Evolutionary conservation across 1,284 basidiomycete genomes (phyloP), one percentile per base, ranked within the genome.

Genomic region (Xerocomus amazonicus): DNA sequence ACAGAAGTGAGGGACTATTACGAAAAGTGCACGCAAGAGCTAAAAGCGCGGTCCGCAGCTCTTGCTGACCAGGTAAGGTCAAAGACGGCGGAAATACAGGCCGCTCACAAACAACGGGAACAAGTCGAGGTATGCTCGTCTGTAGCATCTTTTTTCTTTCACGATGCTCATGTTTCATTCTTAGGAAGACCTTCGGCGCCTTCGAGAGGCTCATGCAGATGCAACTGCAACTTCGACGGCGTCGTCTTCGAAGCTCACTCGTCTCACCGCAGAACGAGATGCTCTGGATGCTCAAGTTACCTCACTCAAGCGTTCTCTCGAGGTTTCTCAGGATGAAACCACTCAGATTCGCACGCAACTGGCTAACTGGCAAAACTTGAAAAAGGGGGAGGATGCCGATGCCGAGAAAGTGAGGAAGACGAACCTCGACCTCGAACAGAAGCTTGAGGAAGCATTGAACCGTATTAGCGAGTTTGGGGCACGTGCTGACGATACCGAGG

Each of bases 351-450:
- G 77, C 42, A 75, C 76, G 4, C 86, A 89, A 59, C 66, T 88
- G 10, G 76, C 79, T 43, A 80, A 84, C 58, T 87, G 83, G 84
- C 74, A 84, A 58, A 75, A 67, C 26, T 64, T 87, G 12, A 87
- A 88, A 58, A 80, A 70, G 27, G 80, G 79, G 48, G 84, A 80
- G 45, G 80, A 75, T 14, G 75, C 71, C 10, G 81, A 84, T 42
- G 70, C 75, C 9, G 84, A 83, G 48, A 64, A 69, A 3, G 66
- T 76, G 51, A 75, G 81, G 39, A 82, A 80, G 60, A 70, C 73
- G 47, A 77, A 76, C 14, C 69, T 76, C 12, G 76, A 81, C 34
- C 69, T 87, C 12, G 83, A 88, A 51, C 68, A 78, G 3, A 69
- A 79, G 48, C 69, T 81, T 12, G 70, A 72, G 46, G 75, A 79